Conservation (phyloP, 2,329 filamentous ascomycete genomes). For the Exophiala sideris region DNA sequence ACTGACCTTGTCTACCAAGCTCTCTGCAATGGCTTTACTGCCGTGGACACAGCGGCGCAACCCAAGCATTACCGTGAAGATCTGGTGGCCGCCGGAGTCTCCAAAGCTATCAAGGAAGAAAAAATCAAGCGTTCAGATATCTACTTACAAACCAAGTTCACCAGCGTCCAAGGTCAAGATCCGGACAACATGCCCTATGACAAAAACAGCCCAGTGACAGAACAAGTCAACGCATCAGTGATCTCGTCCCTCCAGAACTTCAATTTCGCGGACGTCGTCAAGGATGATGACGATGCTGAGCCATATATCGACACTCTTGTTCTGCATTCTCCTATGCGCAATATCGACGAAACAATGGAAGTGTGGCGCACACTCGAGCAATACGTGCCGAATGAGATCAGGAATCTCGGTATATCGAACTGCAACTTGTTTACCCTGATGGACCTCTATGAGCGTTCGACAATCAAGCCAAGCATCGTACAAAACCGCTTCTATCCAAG, state of each 20-base stretch:
- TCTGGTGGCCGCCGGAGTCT: conserved; percentile 65
- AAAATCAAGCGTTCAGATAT: conserved; percentile 59
- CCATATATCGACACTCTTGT: conserved; percentile 58
- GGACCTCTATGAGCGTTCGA: conserved; percentile 35
- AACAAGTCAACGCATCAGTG: conserved; percentile 67
- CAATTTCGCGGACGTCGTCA: conserved; percentile 18
- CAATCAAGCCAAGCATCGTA: conserved; percentile 59
- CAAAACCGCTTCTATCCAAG: conserved; percentile 70
- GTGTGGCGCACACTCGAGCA: conserved; percentile 65
- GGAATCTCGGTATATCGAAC: conserved; percentile 73
- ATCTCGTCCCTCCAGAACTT: conserved; percentile 61
- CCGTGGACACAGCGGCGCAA: conserved; percentile 74
- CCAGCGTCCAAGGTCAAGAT: conserved; percentile 62
- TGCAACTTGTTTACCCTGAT: conserved; percentile 56
- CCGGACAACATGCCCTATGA: conserved; percentile 61
- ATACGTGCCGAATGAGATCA: conserved; percentile 64
- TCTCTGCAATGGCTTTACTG: conserved; percentile 63
- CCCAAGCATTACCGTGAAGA: conserved; percentile 74
- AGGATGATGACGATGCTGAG: conserved; percentile 37
- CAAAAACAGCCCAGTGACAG: conserved; percentile 52
- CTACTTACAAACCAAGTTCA: conserved; percentile 83
- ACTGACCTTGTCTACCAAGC: conserved; percentile 66
- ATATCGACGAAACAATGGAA: conserved; percentile 52
- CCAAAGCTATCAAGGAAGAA: conserved; percentile 57
- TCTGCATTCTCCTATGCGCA: conserved; percentile 56